These are phyloP conservation scores for Fusarium nelsonii DNA, from an alignment of 2,329 filamentous ascomycete species.

Conservation along the genomic window DNA sequence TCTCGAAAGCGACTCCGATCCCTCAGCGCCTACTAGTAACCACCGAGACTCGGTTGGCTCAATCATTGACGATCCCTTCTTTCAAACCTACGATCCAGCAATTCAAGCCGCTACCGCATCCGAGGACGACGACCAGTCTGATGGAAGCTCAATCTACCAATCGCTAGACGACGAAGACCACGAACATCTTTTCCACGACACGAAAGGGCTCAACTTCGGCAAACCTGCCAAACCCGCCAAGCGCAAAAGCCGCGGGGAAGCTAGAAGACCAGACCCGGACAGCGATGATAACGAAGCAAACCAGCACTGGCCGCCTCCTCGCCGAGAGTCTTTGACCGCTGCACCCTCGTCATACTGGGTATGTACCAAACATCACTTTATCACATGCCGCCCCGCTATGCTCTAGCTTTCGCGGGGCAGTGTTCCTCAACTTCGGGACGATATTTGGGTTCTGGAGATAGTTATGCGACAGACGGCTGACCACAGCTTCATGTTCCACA, in stretches of 20 bases:
- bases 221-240: constrained; percentile 14
- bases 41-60: constrained; percentile 64
- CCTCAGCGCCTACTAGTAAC: constrained; percentile 30
- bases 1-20: constrained; percentile 41
- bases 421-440: constrained; percentile 26
- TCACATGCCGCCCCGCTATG: constrained; percentile 41
- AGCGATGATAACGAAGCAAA: constrained; percentile 46
- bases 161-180: constrained; percentile 48
- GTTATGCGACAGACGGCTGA: constrained; percentile 46
- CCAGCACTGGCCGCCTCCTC: constrained; percentile 59
- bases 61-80: constrained; percentile 68
- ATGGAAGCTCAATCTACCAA: constrained; percentile 47
- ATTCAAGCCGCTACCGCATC: constrained; percentile 46
- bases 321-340: constrained; percentile 63
- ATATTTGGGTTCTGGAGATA: not conserved
- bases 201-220: constrained; percentile 20
- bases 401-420: constrained; percentile 42
- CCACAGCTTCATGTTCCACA: constrained; percentile 45
- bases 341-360: constrained; percentile 55
- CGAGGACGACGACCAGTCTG: constrained; percentile 42
- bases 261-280: constrained; percentile 36
- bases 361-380: constrained; percentile 48
- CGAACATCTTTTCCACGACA: constrained; percentile 51
- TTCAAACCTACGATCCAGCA: constrained; percentile 59
- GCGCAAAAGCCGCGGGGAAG: constrained; percentile 33